Conservation (phyloP, 2,329 filamentous ascomycete species). For the Sodiomyces alkalinus region DNA sequence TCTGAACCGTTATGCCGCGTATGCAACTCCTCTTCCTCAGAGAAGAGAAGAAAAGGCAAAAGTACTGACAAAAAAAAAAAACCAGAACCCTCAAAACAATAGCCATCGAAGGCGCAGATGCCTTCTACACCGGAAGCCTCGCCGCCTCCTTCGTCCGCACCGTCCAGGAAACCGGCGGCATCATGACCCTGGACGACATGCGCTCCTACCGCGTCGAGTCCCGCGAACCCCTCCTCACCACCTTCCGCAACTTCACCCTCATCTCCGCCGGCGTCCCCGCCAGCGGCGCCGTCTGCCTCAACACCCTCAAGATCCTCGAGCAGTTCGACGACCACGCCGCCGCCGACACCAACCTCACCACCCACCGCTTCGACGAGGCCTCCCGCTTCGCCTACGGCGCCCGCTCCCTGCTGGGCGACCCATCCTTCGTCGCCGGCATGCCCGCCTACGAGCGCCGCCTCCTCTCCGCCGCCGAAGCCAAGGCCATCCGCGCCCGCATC, state of each 20-base stretch:
- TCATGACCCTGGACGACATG: conserved; percentile 70
- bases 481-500: conserved; percentile 49
- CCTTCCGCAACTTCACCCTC: conserved; percentile 57
- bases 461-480: conserved; percentile 44
- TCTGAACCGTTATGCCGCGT: conserved; percentile 58
- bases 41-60: background rate
- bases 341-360: conserved; percentile 46
- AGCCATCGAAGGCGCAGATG: conserved; percentile 54
- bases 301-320: conserved; percentile 69
- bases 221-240: conserved; percentile 46
- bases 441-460: conserved; percentile 50
- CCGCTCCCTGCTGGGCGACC: conserved; percentile 70
- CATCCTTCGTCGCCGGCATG: conserved; percentile 52
- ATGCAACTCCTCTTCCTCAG: conserved; percentile 7
- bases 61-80: background rate
- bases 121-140: conserved; percentile 62
- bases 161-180: conserved; percentile 58
- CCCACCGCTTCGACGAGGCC: conserved; percentile 74
- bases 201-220: conserved; percentile 53
- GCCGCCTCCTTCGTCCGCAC: conserved; percentile 59
- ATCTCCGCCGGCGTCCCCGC: conserved; percentile 58
- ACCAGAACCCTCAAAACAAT: conserved; percentile 56
- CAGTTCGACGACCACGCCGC: conserved; percentile 49
- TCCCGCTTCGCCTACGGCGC: conserved; percentile 80
- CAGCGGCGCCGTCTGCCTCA: conserved; percentile 61